Evolutionary conservation across 164 flowering plant species (phyloP).

Genomic region (Stephania japonica): DNA sequence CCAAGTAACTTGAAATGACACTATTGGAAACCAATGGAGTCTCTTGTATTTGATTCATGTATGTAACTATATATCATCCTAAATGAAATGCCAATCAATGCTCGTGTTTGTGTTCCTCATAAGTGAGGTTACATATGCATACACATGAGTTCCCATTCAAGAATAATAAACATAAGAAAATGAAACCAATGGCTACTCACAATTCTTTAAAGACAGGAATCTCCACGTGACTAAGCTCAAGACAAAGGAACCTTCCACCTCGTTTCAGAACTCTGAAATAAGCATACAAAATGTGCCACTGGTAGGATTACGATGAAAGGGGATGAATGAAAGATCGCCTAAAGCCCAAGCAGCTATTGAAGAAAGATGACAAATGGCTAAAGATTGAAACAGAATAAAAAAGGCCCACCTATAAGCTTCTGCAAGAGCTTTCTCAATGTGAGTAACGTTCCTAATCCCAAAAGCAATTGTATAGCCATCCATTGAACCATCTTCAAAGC

Average conservation of each 20-base stretch:
- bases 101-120: background rate
- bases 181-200: conserved; percentile 39
- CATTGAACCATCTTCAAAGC: conserved; percentile 71
- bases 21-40: too few relatives aligned
- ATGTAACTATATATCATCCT: too few relatives aligned
- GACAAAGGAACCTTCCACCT: conserved; percentile 96
- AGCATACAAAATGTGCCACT: conserved; percentile 6
- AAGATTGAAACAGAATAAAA: background rate
- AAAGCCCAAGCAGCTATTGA: background rate
- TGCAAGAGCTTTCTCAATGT: conserved; percentile 81
- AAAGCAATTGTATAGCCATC: conserved; percentile 99
- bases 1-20: background rate
- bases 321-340: background rate
- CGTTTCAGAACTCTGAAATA: conserved; percentile 64
- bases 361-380: background rate
- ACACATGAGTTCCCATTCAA: background rate
- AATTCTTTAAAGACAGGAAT: conserved; percentile 69
- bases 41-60: too few relatives aligned
- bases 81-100: background rate
- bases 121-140: background rate
- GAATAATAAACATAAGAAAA: background rate
- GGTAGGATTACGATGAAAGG: background rate
- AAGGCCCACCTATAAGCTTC: conserved; percentile 77
- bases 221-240: conserved; percentile 94
- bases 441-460: conserved; percentile 97